Base-by-base conservation (phyloP, 495 filamentous ascomycete species). In the Staphylotrichum longicolle region DNA sequence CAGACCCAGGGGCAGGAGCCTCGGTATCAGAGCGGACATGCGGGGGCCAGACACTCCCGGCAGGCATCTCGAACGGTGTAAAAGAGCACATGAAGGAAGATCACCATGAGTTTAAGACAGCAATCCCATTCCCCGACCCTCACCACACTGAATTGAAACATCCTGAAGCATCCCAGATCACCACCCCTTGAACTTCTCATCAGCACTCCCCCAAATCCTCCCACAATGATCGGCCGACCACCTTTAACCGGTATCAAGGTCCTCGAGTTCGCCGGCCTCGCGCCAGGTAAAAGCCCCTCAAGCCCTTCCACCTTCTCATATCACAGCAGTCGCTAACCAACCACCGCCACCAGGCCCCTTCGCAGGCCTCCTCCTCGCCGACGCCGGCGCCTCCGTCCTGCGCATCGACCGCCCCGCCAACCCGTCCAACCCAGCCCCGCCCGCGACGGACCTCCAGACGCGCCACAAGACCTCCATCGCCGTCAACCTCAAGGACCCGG, bases 211-310 rank as follows among this genome's bases (percentile, higher is more conserved):
- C 12, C 10, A 8, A 6, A 30, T 33, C 30, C 8, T 42, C 6
- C 2, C 41, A 65, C 32, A 32, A 84, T 84, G 82, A 63, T 71
- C 49, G 67, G 69, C 55, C 72, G 72, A 61, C 85, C 86, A 12
- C 90, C 92, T 10, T 82, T 98, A 37, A 74, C 80, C 8, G 90
- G 89, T 50, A 76, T 94, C 61, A 87, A 87, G 58, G 92, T 96
- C 59, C 82, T 97, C 35, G 93, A 97, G 75, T 88, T 97, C 63
- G 92, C 90, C 27, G 91, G 93, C 11, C 80, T 97, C 48, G 93
- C 93, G 49, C 91, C 93, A 70, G 91, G 92, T 91, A 79, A 45
- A 70, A 5, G 5, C 32, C 11, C 49, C 14, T n/a, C 58, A 6
- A 47, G 54, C 51, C 41, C 27, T 45, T 12, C 52, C 47, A 6